Evolutionary conservation across 2,329 filamentous ascomycete species (phyloP), one percentile per base, ranked within the genome.

Genomic region (Mariannaea elegans): DNA sequence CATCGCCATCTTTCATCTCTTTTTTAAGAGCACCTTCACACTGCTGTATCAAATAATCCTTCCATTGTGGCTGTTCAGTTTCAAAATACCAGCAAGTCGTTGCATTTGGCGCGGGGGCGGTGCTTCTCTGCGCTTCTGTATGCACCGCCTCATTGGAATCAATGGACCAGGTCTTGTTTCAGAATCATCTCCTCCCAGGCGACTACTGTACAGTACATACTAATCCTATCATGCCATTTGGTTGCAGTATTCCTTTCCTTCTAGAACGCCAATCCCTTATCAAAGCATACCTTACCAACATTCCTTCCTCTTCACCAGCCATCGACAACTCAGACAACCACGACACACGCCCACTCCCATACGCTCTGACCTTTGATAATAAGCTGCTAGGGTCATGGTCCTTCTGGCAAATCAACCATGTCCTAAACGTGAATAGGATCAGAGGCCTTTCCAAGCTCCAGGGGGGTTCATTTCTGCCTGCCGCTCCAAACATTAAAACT

Each of bases 121-220:
- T 44, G 56, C 31, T 59, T 46, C 21, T 38, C 29, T 41, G 50
- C 36, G 56, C 31, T 59, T 46, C 21, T 38, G 23, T 41, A 31
- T 50, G 56, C 56, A 59, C 61, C 59, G 52, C 57, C 48, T 47
- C 56, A 47, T 59, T 54, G 54, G 51, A 24, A 55, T 58, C 65
- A 49, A 57, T 59, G 63, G 51, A 29, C 50, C 50, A 31, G 42
- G 55, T 13, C 46, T 53, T 21, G 58, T 65, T 61, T 63, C 59
- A 66, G 46, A 54, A 47, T 53, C 61, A 49, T 57, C 62, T 61
- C 48, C 55, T 36, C 16, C 41, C 31, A 19, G 18, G 27, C 46
- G 23, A 52, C 27, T 19, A 8, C 31, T 47, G 46, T 23, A 16
- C 18, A 23, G 38, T 42, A 23, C 38, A 12, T 21, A 13, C 32